Evolutionary conservation across 345 rosid genomes (phyloP).

Genomic region (Sapria himalayana): DNA sequence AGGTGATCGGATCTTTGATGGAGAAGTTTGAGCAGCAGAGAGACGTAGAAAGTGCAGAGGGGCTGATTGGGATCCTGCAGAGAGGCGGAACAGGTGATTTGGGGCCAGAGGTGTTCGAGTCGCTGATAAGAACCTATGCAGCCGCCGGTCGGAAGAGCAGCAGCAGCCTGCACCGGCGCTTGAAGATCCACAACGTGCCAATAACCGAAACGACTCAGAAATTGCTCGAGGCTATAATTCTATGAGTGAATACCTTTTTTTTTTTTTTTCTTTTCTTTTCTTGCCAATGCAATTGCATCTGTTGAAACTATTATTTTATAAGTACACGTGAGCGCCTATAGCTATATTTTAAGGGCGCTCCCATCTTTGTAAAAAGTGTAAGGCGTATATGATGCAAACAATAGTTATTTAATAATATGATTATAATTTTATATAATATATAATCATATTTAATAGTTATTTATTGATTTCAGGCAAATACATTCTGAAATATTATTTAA

Average conservation of each 20-base stretch:
- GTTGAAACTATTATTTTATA: too few relatives aligned
- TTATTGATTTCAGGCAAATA: too few relatives aligned
- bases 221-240: conserved; percentile 40
- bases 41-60: conserved; percentile 79
- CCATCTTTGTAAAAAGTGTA: too few relatives aligned
- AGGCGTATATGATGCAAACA: too few relatives aligned
- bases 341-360: too few relatives aligned
- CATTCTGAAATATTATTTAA: too few relatives aligned
- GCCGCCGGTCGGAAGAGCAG: conserved; percentile 60
- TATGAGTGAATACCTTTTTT: conserved; percentile 23
- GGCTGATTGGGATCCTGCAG: conserved; percentile 45
- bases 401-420: too few relatives aligned
- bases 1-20: conserved; percentile 33
- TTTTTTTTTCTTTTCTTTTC: neutral
- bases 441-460: too few relatives aligned
- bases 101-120: conserved; percentile 44
- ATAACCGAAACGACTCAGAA: conserved; percentile 33
- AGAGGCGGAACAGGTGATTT: conserved; percentile 38
- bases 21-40: conserved; percentile 39
- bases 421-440: too few relatives aligned
- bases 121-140: conserved; percentile 73
- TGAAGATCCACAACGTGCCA: conserved; percentile 78
- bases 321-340: too few relatives aligned
- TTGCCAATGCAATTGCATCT: too few relatives aligned
- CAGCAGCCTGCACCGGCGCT: conserved; percentile 28